Evolutionary conservation across 2,329 filamentous ascomycete species (phyloP).

Genomic region (Colletotrichum paranaense): DNA sequence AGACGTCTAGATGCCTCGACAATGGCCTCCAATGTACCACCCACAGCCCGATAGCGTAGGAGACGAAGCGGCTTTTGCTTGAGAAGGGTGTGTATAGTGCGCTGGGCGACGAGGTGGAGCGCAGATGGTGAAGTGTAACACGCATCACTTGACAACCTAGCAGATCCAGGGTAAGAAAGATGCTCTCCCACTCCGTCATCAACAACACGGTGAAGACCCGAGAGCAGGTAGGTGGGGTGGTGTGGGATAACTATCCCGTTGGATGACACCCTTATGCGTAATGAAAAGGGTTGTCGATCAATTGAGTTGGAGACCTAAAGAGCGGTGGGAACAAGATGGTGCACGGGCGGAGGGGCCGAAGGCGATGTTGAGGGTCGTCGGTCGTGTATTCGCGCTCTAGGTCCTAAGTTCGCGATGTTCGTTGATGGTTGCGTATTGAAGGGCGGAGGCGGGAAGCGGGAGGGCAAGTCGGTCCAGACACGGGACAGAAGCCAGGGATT

Average conservation of each 20-base stretch:
- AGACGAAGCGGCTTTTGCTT: background rate
- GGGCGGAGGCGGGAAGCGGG: background rate
- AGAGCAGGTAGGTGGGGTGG: background rate
- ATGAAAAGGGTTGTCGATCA: background rate
- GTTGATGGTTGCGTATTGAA: background rate
- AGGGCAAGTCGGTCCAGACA: background rate
- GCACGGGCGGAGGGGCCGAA: constrained; percentile 5
- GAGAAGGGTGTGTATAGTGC: background rate
- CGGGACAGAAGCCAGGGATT: background rate
- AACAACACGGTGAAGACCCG: background rate
- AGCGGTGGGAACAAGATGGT: constrained; percentile 12
- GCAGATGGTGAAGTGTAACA: background rate
- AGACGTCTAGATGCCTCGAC: background rate
- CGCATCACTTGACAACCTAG: background rate
- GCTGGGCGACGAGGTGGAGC: background rate
- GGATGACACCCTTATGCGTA: background rate
- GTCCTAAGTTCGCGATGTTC: background rate
- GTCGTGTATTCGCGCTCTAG: background rate
- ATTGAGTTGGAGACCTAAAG: constrained; percentile 4
- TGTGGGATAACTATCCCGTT: background rate
- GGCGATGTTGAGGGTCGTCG: background rate
- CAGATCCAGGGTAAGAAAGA: background rate
- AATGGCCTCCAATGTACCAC: background rate
- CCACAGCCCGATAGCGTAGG: background rate
- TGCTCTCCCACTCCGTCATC: background rate